Evolutionary conservation across 2,329 filamentous ascomycete species (phyloP).

Genomic region (Ramularia endophylla): DNA sequence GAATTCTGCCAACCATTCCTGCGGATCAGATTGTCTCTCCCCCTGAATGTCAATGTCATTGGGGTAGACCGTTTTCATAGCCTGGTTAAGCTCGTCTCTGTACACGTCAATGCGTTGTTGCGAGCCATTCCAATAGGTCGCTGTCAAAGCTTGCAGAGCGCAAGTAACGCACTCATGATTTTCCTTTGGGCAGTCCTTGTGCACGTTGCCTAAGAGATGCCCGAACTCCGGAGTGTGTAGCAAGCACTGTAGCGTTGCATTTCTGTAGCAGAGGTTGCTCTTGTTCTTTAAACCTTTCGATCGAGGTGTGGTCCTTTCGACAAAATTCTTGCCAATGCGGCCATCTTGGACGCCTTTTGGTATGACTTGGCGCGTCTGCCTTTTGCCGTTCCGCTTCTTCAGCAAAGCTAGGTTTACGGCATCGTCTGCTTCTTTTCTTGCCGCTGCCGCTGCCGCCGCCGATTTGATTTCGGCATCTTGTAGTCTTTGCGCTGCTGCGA

Average conservation of each 20-base stretch:
- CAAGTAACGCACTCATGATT: conserved; percentile 1
- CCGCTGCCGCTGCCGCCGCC: neutral
- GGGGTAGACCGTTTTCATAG: too few species aligned
- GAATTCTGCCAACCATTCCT: too few species aligned
- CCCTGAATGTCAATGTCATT: too few species aligned
- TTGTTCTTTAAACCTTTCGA: conserved; percentile 13
- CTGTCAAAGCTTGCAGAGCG: conserved; percentile 1
- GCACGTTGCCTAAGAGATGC: neutral
- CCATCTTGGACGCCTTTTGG: neutral
- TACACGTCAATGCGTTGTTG: too few species aligned
- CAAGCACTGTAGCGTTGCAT: conserved; percentile 2
- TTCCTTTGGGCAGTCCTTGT: neutral
- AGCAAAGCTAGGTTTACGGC: neutral
- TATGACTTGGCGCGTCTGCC: neutral
- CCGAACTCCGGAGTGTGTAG: conserved; percentile 7
- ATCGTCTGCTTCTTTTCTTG: neutral
- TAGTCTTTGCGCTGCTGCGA: too few species aligned
- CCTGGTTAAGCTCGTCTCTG: too few species aligned
- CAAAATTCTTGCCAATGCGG: conserved; percentile 3
- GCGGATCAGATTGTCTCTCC: too few species aligned
- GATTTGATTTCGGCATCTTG: too few species aligned
- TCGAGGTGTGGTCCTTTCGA: neutral
- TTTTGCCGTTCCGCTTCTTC: neutral
- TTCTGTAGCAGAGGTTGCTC: conserved; percentile 5
- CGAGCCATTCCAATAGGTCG: conserved; percentile 3